Percentiles rank a stretch among this genome's conserved stretches.
Evolutionary conservation across 352 stramenopile genomes (phyloP).

Genomic region (Elongisporangium undulatum): DNA sequence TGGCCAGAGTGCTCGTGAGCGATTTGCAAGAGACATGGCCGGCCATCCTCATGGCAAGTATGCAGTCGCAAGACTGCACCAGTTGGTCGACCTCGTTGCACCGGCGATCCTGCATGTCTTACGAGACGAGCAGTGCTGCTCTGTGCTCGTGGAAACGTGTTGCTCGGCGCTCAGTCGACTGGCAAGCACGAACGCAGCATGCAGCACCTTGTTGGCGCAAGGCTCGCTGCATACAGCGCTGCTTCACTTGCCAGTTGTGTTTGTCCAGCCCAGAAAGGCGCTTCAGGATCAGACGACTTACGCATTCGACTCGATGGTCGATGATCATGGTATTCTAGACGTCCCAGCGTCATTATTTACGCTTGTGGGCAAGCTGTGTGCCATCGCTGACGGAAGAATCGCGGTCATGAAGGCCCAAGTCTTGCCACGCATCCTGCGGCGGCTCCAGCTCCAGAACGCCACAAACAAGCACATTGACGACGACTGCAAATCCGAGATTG

Average conservation of each 20-base stretch:
- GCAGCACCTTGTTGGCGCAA: constrained; percentile 38
- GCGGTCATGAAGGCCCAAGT: constrained; percentile 61
- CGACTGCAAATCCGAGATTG: constrained; percentile 64
- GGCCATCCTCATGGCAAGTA: constrained; percentile 32
- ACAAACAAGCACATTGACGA: constrained; percentile 19
- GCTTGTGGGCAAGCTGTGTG: constrained; percentile 58
- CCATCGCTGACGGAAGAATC: constrained; percentile 44
- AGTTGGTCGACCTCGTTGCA: constrained; percentile 42
- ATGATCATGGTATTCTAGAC: constrained; percentile 42
- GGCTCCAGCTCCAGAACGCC: constrained; percentile 40
- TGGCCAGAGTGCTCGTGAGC: constrained; percentile 30
- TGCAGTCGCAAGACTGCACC: constrained; percentile 32
- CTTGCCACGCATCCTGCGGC: constrained; percentile 64
- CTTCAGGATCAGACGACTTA: constrained; percentile 2
- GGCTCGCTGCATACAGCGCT: constrained; percentile 53
- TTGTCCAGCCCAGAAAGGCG: constrained; percentile 9
- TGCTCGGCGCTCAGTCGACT: constrained; percentile 59
- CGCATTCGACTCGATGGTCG: constrained; percentile 22
- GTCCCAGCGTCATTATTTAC: constrained; percentile 62
- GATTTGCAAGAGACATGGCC: constrained; percentile 28
- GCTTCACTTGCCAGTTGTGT: constrained; percentile 46
- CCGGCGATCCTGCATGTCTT: constrained; percentile 56
- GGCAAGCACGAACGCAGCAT: constrained; percentile 46
- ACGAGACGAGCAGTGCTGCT: constrained; percentile 31
- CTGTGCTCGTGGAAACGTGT: constrained; percentile 38